These are phyloP conservation scores for Eucalyptus erythrocorys DNA, from an alignment of 345 rosid species.

Conservation along the genomic window DNA sequence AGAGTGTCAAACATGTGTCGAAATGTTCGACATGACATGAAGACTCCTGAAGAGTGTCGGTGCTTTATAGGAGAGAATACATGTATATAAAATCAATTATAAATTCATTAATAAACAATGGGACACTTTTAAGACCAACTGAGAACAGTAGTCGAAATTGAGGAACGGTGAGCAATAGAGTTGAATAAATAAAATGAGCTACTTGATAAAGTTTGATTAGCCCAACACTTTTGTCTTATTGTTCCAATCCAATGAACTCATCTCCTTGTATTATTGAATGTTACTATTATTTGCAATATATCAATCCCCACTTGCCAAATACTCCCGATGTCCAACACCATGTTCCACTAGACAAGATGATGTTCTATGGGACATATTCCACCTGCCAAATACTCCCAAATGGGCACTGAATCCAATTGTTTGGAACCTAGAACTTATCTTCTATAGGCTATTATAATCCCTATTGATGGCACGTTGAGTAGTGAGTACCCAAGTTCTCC, in stretches of 20 bases:
- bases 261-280: background rate
- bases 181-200: background rate
- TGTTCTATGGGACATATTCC: background rate
- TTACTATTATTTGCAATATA: background rate
- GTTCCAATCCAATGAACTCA: background rate
- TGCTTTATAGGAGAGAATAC: too few relatives aligned
- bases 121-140: background rate
- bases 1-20: fast-evolving
- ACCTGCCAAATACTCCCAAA: background rate
- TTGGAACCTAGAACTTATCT: background rate
- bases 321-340: background rate
- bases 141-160: background rate
- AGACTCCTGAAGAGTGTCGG: background rate
- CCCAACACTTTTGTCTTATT: background rate
- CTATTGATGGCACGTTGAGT: too few relatives aligned
- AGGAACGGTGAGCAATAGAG: background rate
- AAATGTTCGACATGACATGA: too few relatives aligned
- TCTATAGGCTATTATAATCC: background rate
- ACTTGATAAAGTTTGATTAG: background rate
- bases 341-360: background rate
- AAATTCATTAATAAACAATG: background rate
- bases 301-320: background rate
- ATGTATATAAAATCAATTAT: too few relatives aligned
- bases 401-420: background rate
- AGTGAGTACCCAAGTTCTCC: too few relatives aligned